Evolutionary conservation across 768 basidiomycete genomes (phyloP).

Genomic region (Leucosporidium yakuticum): DNA sequence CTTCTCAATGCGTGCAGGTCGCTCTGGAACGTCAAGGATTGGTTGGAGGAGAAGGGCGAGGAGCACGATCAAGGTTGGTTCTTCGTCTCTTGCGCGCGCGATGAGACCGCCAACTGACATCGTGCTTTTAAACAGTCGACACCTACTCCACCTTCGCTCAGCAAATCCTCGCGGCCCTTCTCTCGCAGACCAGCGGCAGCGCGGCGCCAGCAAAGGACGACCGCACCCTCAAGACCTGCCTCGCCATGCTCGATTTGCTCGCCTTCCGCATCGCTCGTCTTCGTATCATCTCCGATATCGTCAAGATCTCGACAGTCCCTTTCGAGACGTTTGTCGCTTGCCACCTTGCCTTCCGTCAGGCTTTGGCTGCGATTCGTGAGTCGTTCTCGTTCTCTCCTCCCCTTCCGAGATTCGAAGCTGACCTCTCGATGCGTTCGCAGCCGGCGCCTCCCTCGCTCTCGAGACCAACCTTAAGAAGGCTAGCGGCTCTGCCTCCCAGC

Average conservation of each 20-base stretch:
- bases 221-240: not conserved
- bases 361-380: not conserved
- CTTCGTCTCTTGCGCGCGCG: not conserved
- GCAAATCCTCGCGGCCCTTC: not conserved
- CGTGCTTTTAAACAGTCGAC: not conserved
- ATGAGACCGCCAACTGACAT: not conserved
- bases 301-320: not conserved
- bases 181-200: not conserved
- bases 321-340: constrained; percentile 20
- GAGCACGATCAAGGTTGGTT: not conserved
- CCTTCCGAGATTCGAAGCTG: not conserved
- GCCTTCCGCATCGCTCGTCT: constrained; percentile 12
- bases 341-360: constrained; percentile 16
- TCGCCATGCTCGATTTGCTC: constrained; percentile 18
- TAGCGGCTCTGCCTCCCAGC: not conserved
- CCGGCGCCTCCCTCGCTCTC: not conserved
- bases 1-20: constrained; percentile 5
- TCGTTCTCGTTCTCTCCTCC: not conserved
- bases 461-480: constrained; percentile 7
- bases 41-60: not conserved
- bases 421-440: not conserved
- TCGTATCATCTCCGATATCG: not conserved
- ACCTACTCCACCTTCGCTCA: constrained; percentile 4
- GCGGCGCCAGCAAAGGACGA: not conserved
- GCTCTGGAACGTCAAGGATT: constrained; percentile 6